Evolutionary conservation across 1,284 basidiomycete genomes (phyloP).

Genomic region (Thelephora terrestris): DNA sequence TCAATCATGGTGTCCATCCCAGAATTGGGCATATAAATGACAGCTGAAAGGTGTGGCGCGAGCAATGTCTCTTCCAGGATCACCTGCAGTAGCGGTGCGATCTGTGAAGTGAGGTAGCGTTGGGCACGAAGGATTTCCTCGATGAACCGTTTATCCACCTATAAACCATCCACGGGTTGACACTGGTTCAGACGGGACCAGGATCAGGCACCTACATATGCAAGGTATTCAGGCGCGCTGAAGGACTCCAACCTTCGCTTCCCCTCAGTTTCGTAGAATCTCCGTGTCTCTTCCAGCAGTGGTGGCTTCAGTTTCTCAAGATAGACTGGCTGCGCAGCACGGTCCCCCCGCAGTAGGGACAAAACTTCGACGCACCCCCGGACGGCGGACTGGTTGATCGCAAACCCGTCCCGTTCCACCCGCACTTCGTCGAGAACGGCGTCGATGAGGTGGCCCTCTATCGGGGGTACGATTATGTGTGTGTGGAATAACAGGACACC

Average conservation of each 20-base stretch:
- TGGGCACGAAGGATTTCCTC: slow-evolving; percentile 85
- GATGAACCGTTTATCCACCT: slow-evolving; percentile 79
- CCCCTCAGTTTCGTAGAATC: slow-evolving; percentile 79
- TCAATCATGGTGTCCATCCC: slow-evolving; percentile 90
- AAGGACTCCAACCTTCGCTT: slow-evolving; percentile 60
- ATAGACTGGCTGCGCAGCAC: slow-evolving; percentile 63
- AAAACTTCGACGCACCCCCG: slow-evolving; percentile 89
- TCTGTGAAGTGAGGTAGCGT: slow-evolving; percentile 80
- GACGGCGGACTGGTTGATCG: slow-evolving; percentile 86
- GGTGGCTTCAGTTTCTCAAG: slow-evolving; percentile 79
- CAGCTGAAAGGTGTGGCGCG: slow-evolving; percentile 61
- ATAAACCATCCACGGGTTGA: slow-evolving; percentile 12
- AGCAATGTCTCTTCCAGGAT: slow-evolving; percentile 78
- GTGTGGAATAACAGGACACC: slow-evolving; percentile 82
- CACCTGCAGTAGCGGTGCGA: slow-evolving; percentile 57
- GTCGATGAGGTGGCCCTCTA: slow-evolving; percentile 73
- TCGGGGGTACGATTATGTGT: slow-evolving; percentile 76
- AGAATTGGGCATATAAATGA: slow-evolving; percentile 77
- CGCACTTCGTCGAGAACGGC: slow-evolving; percentile 84
- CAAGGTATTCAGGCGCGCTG: slow-evolving; percentile 79
- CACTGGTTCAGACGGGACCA: slow-evolving; percentile 3
- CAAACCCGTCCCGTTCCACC: slow-evolving; percentile 86
- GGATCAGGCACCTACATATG: slow-evolving; percentile 43
- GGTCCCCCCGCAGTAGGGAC: slow-evolving; percentile 48
- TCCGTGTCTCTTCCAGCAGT: slow-evolving; percentile 68